A percentile compares a stretch with the other conserved stretches of the same genome.
These are phyloP conservation scores for Aphanomyces astaci DNA, from an alignment of 352 stramenopile species.

Conservation along the genomic window DNA sequence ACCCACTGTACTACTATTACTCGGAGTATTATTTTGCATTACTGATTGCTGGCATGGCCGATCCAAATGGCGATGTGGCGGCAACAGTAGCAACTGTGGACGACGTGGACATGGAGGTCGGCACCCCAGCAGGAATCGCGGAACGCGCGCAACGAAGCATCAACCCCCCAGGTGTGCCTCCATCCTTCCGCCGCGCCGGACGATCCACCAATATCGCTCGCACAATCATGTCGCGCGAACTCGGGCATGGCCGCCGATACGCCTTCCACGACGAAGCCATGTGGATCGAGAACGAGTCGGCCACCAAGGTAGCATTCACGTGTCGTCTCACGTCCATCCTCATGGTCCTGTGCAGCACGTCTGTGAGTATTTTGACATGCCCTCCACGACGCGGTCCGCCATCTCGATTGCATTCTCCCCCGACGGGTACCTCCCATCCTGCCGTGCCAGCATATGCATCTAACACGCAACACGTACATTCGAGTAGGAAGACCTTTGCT, in stretches of 20 bases:
- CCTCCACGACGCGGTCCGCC: constrained; percentile 78
- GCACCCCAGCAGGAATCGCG: constrained; percentile 12
- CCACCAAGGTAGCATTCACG: constrained; percentile 42
- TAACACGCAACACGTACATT: no score
- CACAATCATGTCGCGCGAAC: neutral
- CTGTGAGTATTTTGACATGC: constrained; percentile 78
- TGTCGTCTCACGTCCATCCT: neutral
- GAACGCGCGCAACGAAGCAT: constrained; percentile 10
- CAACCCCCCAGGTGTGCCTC: constrained; percentile 1
- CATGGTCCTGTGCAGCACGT: constrained; percentile 43
- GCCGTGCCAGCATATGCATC: neutral
- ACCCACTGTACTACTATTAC: no score
- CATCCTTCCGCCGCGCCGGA: constrained; percentile 15
- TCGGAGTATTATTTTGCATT: no score
- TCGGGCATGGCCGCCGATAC: neutral
- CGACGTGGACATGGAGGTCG: neutral
- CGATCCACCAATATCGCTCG: constrained; percentile 9
- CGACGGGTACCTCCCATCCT: constrained; percentile 43
- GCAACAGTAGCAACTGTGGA: neutral
- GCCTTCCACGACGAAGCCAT: constrained; percentile 45
- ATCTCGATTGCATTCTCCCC: constrained; percentile 85
- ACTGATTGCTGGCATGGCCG: neutral
- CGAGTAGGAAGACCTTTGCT: constrained; percentile 84
- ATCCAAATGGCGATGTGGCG: neutral
- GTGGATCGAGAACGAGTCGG: constrained; percentile 72